Conservation (phyloP, 306 rosid genomes). For the Quercus aquifolioides region DNA sequence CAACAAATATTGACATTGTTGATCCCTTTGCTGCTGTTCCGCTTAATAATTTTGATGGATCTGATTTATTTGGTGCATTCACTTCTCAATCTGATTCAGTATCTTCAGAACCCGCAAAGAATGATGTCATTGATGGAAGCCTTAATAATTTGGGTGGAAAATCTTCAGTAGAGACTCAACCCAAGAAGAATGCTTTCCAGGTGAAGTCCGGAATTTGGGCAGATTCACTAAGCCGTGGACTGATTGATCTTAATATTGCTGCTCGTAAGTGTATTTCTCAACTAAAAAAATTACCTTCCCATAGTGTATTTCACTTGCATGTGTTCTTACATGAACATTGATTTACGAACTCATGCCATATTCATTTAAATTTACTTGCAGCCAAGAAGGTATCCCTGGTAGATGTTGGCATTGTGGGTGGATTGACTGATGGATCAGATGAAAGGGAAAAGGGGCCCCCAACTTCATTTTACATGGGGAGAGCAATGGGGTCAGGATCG, state of each 20-base stretch:
- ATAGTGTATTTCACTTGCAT: background rate
- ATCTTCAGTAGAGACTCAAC: constrained; percentile 35
- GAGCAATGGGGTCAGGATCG: constrained; percentile 92
- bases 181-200: constrained; percentile 65
- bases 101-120: constrained; percentile 53
- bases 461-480: constrained; percentile 77
- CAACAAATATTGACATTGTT: constrained; percentile 36
- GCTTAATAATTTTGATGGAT: constrained; percentile 72
- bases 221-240: constrained; percentile 95
- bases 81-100: constrained; percentile 60
- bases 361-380: constrained; percentile 31
- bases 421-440: constrained; percentile 63
- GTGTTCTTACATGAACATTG: background rate
- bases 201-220: constrained; percentile 98
- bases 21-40: constrained; percentile 97
- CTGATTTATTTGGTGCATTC: constrained; percentile 74
- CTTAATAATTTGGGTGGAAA: constrained; percentile 37
- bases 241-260: constrained; percentile 96
- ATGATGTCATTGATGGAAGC: constrained; percentile 35
- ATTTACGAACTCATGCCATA: too few species aligned
- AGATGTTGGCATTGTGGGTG: constrained; percentile 87
- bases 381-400: constrained; percentile 80
- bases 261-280: constrained; percentile 65
- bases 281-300: constrained; percentile 9
- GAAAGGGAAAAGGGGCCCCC: constrained; percentile 77